Evolutionary conservation across 2,329 filamentous ascomycete species (phyloP).

Genomic region (Trichophyton equinum): DNA sequence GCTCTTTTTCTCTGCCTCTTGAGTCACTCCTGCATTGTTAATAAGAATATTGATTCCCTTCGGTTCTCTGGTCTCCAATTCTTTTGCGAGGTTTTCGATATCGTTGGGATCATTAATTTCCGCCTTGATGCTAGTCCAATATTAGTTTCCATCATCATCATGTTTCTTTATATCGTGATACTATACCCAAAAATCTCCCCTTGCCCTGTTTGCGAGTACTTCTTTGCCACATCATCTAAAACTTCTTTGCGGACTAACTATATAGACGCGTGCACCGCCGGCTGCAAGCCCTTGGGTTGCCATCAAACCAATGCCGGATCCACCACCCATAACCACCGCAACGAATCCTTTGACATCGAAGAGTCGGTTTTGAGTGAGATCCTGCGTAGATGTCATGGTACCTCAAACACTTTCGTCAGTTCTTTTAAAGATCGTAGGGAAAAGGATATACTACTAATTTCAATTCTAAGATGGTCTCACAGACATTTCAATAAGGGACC

Average conservation of each 20-base stretch:
- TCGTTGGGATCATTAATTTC: slow-evolving; percentile 33
- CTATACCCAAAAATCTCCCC: slow-evolving; percentile 36
- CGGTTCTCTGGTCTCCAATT: slow-evolving; percentile 41
- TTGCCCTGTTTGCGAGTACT: slow-evolving; percentile 31
- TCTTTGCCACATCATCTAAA: slow-evolving; percentile 35
- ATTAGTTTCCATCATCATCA: background rate
- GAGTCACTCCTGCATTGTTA: slow-evolving; percentile 34
- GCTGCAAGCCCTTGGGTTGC: slow-evolving; percentile 35
- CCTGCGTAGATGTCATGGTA: slow-evolving; percentile 3
- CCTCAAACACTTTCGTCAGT: too few relatives aligned
- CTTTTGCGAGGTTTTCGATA: slow-evolving; percentile 36
- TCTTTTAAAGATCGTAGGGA: too few relatives aligned
- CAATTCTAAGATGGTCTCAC: too few relatives aligned
- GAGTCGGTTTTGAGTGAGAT: slow-evolving; percentile 13
- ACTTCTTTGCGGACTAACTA: slow-evolving; percentile 35
- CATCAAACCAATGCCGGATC: slow-evolving; percentile 37
- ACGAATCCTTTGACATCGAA: slow-evolving; percentile 22
- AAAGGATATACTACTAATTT: too few relatives aligned
- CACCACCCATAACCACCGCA: slow-evolving; percentile 36
- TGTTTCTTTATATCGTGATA: slow-evolving; percentile 6
- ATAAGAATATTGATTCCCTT: slow-evolving; percentile 40
- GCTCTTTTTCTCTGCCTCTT: slow-evolving; percentile 41
- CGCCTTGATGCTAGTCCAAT: slow-evolving; percentile 24
- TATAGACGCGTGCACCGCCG: slow-evolving; percentile 39
- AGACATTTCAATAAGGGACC: background rate